A percentile compares a stretch with the other conserved stretches of the same genome.
These are phyloP conservation scores for Penicillium steckii DNA, from an alignment of 495 filamentous ascomycete species.

Conservation along the genomic window DNA sequence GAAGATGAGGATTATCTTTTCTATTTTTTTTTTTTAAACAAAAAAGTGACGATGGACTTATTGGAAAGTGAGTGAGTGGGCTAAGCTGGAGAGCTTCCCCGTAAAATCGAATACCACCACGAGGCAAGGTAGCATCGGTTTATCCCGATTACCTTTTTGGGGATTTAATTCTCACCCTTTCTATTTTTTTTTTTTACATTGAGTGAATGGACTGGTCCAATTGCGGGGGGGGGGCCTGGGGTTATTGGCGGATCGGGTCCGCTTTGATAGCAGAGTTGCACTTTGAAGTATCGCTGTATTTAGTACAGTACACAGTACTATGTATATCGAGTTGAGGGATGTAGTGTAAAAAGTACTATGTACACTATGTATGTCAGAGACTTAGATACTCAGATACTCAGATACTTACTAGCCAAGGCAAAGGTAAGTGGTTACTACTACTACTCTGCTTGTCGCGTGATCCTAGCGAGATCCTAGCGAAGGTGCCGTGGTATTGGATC, in stretches of 20 bases:
- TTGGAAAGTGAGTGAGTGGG: not conserved
- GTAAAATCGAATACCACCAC: constrained; percentile 16
- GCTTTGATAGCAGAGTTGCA: constrained; percentile 29
- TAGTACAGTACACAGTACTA: not conserved
- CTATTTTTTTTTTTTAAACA: too few species aligned
- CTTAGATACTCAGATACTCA: too few species aligned
- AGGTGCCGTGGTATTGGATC: constrained; percentile 9
- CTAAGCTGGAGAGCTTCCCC: not conserved
- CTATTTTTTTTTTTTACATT: not conserved
- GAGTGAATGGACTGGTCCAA: too few species aligned
- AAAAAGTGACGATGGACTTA: not conserved
- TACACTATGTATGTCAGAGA: too few species aligned
- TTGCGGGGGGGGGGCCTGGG: not conserved
- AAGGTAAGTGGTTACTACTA: not conserved
- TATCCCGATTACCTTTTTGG: not conserved
- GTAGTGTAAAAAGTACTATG: not conserved
- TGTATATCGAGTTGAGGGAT: too few species aligned
- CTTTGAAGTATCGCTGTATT: too few species aligned
- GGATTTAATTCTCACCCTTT: not conserved
- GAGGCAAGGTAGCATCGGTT: constrained; percentile 22
- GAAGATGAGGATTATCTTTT: too few species aligned
- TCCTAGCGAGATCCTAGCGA: not conserved
- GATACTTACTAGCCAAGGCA: too few species aligned
- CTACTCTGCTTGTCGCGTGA: constrained; percentile 6
- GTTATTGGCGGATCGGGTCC: constrained; percentile 6